These are phyloP conservation scores for Solanum sparsipilum DNA, from an alignment of 257 asterid species.

Conservation along the genomic window DNA sequence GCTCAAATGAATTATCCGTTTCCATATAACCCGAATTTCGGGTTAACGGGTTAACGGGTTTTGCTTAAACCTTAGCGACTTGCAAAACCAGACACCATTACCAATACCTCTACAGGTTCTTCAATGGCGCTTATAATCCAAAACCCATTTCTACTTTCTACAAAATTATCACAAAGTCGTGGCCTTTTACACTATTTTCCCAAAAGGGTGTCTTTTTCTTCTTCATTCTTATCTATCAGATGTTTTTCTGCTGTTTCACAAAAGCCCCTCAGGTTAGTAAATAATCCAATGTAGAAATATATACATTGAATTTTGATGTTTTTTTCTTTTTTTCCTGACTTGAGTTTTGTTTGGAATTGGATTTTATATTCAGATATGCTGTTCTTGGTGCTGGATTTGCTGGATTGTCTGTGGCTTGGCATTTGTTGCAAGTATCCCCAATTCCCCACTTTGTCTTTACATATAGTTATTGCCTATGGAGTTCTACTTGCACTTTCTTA, in stretches of 20 bases:
- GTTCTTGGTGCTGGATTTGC: conserved; percentile 99
- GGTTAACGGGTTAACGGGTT: background rate
- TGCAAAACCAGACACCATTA: background rate
- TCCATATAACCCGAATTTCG: background rate
- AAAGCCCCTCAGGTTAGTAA: conserved; percentile 21
- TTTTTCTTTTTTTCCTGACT: background rate
- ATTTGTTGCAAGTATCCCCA: conserved; percentile 64
- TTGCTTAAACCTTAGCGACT: background rate
- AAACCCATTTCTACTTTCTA: background rate
- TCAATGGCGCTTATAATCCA: conserved; percentile 1
- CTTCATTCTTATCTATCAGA: background rate
- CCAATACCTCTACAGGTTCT: background rate
- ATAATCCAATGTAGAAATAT: background rate
- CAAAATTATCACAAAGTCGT: background rate
- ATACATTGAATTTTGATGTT: background rate
- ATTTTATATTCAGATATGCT: conserved; percentile 47
- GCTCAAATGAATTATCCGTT: background rate
- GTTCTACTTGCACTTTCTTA: background rate
- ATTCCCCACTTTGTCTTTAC: background rate
- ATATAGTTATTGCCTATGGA: background rate
- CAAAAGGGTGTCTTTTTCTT: background rate
- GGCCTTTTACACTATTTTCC: background rate
- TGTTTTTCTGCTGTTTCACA: conserved; percentile 12
- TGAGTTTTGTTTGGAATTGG: background rate
- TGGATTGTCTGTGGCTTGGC: conserved; percentile 89